These are phyloP conservation scores for Triglochin maritima DNA, from an alignment of 106 monocot genomes.

Conservation along the genomic window DNA sequence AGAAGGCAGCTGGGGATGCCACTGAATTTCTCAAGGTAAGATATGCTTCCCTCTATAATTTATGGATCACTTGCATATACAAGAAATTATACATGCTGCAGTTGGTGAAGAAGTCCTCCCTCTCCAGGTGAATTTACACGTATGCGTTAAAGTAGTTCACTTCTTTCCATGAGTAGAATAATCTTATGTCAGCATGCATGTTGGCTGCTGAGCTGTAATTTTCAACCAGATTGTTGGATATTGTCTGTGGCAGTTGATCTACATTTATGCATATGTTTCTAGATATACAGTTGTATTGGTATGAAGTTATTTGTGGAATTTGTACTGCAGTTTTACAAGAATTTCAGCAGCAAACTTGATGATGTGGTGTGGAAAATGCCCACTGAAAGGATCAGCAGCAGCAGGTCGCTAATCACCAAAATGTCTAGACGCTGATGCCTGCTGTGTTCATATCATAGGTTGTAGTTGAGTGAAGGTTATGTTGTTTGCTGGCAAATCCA, in stretches of 20 bases:
- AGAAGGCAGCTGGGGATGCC: constrained; percentile 57
- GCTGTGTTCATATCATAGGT: no score
- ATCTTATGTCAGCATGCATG: background rate
- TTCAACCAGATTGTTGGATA: no score
- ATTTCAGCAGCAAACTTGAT: constrained; percentile 22
- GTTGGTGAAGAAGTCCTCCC: background rate
- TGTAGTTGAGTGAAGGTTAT: no score
- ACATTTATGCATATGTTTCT: background rate
- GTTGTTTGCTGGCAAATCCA: no score
- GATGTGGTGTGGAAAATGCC: constrained; percentile 18
- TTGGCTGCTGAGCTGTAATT: background rate
- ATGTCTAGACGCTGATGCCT: constrained; percentile 3
- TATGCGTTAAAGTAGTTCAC: background rate
- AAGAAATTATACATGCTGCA: background rate
- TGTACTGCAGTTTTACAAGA: constrained; percentile 15
- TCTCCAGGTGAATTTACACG: background rate
- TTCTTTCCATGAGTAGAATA: background rate
- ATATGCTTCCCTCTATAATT: background rate
- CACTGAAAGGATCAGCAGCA: constrained; percentile 1
- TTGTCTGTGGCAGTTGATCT: no score
- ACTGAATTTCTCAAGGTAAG: constrained; percentile 65
- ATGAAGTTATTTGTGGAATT: background rate
- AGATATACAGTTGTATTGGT: background rate
- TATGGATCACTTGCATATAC: background rate
- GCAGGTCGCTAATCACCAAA: constrained; percentile 5